Base-by-base conservation (phyloP, 176 grass and related monocot species). In the Oryza brachyantha region DNA sequence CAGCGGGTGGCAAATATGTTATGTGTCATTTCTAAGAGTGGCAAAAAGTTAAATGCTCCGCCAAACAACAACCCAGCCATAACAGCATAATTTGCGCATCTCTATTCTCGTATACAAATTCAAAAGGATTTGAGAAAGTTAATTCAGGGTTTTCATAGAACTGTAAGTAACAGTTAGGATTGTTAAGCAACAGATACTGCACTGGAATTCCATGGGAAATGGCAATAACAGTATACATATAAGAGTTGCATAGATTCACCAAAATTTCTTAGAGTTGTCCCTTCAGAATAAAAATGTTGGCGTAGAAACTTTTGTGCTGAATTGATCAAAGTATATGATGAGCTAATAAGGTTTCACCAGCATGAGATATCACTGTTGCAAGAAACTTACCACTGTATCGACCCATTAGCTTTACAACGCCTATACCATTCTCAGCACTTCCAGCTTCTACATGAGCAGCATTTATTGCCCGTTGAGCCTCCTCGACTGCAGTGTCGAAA, bases 391-490 rank as follows among this genome's bases (percentile, higher is more conserved):
- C 96, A 80, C 96, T 95, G 63, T 99, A 88, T 17, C 96, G 90
- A 29, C 96, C 96, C 96, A 99, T 99, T 64, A 99, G 83, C 75
- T 99, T 99, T 70, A 99, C 96, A 72, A 95, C 72, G 21, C 96
- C 96, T 32, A 99, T 91, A 76, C 96, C 96, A 72, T 99, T 93
- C 62, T 99, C 96, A n/a, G 90, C 92, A 70, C 96, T 99, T 71
- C 85, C 96, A 93, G 96, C 85, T 80, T 99, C 96, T 40, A 99
- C 96, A 78, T 99, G 96, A 70, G 96, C 96, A 75, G 96, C 96
- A 93, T 95, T 99, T 73, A 99, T 93, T 78, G 96, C 96, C 60
- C 96, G 84, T 60, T 99, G 92, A 34, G 96, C 96, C 77, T 99
- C 96, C 86, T 95, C 96, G 8, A 99, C 96, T 66, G 96, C 96